Evolutionary conservation across 345 rosid species (phyloP).

Genomic region (Acer campestre): DNA sequence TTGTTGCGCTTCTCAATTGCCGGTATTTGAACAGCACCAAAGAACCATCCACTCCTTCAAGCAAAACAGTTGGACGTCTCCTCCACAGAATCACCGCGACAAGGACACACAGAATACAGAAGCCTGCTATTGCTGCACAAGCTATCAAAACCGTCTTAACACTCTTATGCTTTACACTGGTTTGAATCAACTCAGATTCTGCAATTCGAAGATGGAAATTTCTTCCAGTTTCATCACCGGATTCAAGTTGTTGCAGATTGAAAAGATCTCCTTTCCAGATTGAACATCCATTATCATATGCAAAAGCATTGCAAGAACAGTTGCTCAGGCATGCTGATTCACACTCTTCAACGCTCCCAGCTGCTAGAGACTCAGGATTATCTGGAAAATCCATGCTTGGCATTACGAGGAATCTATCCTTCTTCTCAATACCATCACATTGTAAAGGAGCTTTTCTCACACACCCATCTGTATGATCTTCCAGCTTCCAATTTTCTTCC

Average conservation of each 20-base stretch:
- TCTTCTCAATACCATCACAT: conserved; percentile 11
- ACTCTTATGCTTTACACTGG: background rate
- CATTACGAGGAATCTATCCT: conserved; percentile 19
- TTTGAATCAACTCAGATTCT: conserved; percentile 16
- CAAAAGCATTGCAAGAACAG: conserved; percentile 34
- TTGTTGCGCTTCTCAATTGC: conserved; percentile 22
- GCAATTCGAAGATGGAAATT: conserved; percentile 25
- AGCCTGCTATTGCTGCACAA: conserved; percentile 2
- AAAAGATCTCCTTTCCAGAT: conserved; percentile 25
- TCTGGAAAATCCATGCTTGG: background rate
- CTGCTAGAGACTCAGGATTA: background rate
- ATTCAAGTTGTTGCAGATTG: background rate
- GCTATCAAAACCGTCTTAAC: conserved; percentile 4
- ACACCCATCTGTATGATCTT: conserved; percentile 20
- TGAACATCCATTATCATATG: conserved; percentile 20
- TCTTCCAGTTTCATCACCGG: background rate
- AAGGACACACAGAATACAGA: conserved; percentile 2
- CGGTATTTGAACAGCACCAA: conserved; percentile 12
- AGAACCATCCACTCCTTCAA: conserved; percentile 8
- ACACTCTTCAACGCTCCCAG: conserved; percentile 10
- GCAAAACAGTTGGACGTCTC: conserved; percentile 1
- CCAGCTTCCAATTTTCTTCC: background rate
- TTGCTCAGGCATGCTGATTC: conserved; percentile 21
- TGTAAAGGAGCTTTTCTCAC: conserved; percentile 19
- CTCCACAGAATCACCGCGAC: conserved; percentile 12